Evolutionary conservation across 148 eudicot species (phyloP).

Genomic region (Beta vulgaris): DNA sequence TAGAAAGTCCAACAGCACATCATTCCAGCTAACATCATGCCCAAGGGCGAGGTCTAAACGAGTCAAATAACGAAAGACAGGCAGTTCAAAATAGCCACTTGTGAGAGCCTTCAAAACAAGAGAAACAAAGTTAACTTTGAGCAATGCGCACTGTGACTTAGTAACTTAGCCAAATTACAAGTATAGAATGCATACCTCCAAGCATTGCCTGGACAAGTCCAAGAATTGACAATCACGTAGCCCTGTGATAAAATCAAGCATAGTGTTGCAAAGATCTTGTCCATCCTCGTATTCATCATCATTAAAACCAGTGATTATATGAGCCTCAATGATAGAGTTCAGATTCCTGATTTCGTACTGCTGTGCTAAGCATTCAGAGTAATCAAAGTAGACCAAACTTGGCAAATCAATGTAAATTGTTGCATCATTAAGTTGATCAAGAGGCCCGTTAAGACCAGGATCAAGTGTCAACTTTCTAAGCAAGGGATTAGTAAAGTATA

Average conservation of each 20-base stretch:
- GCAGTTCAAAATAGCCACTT: slow-evolving; percentile 5
- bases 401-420: slow-evolving; percentile 10
- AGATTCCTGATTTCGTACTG: slow-evolving; percentile 6
- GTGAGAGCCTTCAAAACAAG: slow-evolving; percentile 4
- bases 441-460: neutral
- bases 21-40: neutral
- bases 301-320: neutral
- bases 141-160: neutral
- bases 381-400: slow-evolving; percentile 14
- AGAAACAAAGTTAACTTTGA: neutral
- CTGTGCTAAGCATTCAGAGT: slow-evolving; percentile 9
- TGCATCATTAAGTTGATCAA: slow-evolving; percentile 3
- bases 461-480: slow-evolving; percentile 19
- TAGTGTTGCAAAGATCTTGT: slow-evolving; percentile 11
- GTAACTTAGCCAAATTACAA: neutral
- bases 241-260: slow-evolving; percentile 17
- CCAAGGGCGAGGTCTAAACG: neutral
- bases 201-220: slow-evolving; percentile 29
- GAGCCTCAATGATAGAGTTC: slow-evolving; percentile 7
- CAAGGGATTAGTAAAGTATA: slow-evolving; percentile 9
- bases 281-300: slow-evolving; percentile 6
- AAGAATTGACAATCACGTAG: slow-evolving; percentile 15
- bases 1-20: neutral
- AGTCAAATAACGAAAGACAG: neutral
- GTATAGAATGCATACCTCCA: slow-evolving; percentile 18